phyloP scores from a whole-genome alignment of 371 early-diverging fungal species.

The Mortierella sp. region DNA sequence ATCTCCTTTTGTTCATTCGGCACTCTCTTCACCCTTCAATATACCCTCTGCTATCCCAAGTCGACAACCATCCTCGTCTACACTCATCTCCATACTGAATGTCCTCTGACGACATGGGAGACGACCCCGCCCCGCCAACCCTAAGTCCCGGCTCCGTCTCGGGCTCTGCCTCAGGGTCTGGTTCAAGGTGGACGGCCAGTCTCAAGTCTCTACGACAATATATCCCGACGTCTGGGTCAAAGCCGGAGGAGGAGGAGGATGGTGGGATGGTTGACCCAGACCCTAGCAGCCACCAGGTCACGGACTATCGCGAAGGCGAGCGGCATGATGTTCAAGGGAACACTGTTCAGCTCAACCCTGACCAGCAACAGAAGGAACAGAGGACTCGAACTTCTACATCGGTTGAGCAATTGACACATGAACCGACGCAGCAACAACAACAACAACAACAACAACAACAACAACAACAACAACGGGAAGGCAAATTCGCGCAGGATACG shows the following conservation, averaged over 20 bases:
- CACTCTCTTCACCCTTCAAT: too few species aligned
- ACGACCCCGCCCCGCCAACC: neutral
- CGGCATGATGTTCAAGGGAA: slow-evolving; percentile 40
- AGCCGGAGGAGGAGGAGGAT: slow-evolving; percentile 16
- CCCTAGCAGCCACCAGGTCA: slow-evolving; percentile 43
- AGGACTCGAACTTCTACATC: neutral
- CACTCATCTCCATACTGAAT: neutral
- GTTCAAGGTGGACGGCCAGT: slow-evolving; percentile 17
- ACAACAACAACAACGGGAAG: neutral
- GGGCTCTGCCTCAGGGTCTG: slow-evolving; percentile 14
- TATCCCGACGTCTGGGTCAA: slow-evolving; percentile 24
- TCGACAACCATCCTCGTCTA: neutral
- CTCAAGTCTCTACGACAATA: slow-evolving; percentile 28
- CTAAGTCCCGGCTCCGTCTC: slow-evolving; percentile 13
- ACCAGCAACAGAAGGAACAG: slow-evolving; percentile 3
- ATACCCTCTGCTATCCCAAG: neutral
- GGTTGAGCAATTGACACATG: neutral
- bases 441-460: slow-evolving; percentile 1
- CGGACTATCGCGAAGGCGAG: slow-evolving; percentile 52
- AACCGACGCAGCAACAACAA: neutral
- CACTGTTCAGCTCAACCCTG: slow-evolving; percentile 15
- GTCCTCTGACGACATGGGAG: slow-evolving; percentile 7
- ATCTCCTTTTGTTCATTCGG: too few species aligned
- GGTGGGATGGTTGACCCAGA: slow-evolving; percentile 26
- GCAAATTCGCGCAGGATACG: neutral